Conservation (phyloP, 768 basidiomycete genomes). For the Phanerochaete sordida region DNA sequence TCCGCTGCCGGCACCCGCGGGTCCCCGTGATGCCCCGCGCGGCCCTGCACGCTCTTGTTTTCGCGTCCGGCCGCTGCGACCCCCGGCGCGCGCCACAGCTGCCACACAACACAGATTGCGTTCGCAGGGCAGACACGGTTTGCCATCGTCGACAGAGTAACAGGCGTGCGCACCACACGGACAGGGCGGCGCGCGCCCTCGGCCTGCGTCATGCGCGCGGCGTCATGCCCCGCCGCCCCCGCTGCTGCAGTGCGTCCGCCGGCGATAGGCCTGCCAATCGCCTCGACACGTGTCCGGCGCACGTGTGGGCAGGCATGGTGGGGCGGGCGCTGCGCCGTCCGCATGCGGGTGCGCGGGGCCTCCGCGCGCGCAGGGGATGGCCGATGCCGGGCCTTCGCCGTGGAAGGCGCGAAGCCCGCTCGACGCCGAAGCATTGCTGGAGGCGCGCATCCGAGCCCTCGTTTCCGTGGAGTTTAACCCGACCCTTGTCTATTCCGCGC, state of each 20-base stretch:
- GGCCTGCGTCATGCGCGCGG: too few relatives aligned
- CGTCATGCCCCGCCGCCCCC: too few relatives aligned
- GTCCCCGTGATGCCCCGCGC: not conserved
- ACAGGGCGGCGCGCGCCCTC: not conserved
- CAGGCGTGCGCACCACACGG: not conserved
- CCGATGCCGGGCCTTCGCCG: too few relatives aligned
- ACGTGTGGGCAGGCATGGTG: not conserved
- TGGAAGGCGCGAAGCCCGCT: too few relatives aligned
- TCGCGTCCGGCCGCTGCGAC: too few relatives aligned
- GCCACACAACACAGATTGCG: not conserved
- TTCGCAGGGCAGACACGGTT: too few relatives aligned
- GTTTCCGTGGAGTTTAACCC: not conserved
- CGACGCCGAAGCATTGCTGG: not conserved
- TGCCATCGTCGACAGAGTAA: too few relatives aligned
- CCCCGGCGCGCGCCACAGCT: too few relatives aligned
- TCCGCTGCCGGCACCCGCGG: not conserved
- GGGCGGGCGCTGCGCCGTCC: not conserved
- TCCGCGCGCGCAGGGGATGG: too few relatives aligned
- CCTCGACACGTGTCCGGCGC: not conserved
- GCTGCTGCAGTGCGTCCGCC: too few relatives aligned
- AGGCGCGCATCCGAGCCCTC: not conserved
- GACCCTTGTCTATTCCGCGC: not conserved
- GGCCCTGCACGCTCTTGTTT: not conserved
- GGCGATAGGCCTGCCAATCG: not conserved
- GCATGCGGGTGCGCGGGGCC: too few relatives aligned